Conservation (phyloP, 345 rosid species). For the Rhodomyrtus tomentosa region DNA sequence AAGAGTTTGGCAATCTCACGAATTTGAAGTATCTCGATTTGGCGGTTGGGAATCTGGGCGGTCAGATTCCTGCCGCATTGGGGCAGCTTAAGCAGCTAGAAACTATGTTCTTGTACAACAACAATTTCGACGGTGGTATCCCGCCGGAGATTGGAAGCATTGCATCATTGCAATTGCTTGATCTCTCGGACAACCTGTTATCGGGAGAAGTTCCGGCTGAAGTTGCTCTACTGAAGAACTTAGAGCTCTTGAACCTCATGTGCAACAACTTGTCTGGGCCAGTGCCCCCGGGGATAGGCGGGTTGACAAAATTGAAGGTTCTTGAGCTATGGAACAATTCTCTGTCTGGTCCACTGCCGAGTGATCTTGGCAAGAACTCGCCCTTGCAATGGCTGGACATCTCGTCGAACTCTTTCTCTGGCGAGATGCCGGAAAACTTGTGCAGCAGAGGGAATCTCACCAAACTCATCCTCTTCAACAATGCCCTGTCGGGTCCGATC, state of each 20-base stretch:
- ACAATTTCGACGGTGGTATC: constrained; percentile 55
- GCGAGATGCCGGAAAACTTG: constrained; percentile 51
- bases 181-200: constrained; percentile 65
- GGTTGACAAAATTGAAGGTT: constrained; percentile 36
- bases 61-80: constrained; percentile 60
- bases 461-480: constrained; percentile 87
- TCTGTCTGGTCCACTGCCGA: constrained; percentile 65
- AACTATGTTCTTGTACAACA: constrained; percentile 56
- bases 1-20: constrained; percentile 58
- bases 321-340: constrained; percentile 95
- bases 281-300: constrained; percentile 44
- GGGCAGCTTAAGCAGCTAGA: constrained; percentile 54
- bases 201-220: constrained; percentile 54
- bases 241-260: constrained; percentile 80
- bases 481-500: constrained; percentile 64
- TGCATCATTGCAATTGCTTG: constrained; percentile 49
- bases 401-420: constrained; percentile 73
- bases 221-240: constrained; percentile 47
- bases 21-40: constrained; percentile 71
- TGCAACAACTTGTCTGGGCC: constrained; percentile 64
- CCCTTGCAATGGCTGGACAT: constrained; percentile 78
- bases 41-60: constrained; percentile 59
- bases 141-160: constrained; percentile 58
- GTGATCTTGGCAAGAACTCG: constrained; percentile 61
- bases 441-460: constrained; percentile 73